Evolutionary conservation across 2,329 filamentous ascomycete genomes (phyloP).

Genomic region (Trichoderma guizhouense): DNA sequence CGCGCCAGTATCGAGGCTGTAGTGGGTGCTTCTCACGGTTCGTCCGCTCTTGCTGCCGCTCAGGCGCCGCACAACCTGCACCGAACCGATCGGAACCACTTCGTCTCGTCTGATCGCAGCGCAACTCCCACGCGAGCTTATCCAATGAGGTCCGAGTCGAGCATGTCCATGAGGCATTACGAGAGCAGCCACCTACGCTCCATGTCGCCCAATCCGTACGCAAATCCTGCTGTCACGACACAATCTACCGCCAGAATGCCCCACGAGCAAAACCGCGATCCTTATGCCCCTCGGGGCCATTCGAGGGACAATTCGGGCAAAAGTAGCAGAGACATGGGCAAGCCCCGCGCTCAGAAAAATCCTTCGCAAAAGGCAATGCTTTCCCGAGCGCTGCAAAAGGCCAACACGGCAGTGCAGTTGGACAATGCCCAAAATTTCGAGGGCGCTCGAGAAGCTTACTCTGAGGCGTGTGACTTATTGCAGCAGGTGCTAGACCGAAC

Average conservation of each 20-base stretch:
- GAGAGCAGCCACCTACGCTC: slow-evolving; percentile 16
- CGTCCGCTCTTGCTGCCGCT: slow-evolving; percentile 25
- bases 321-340: slow-evolving; percentile 32
- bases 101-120: neutral
- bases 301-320: slow-evolving; percentile 33
- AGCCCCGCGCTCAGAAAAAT: slow-evolving; percentile 36
- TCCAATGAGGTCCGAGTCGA: slow-evolving; percentile 10
- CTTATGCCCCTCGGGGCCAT: slow-evolving; percentile 30
- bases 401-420: slow-evolving; percentile 89
- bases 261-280: slow-evolving; percentile 31
- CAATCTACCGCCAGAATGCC: slow-evolving; percentile 27
- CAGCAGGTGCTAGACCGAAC: slow-evolving; percentile 85
- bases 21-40: slow-evolving; percentile 28
- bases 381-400: slow-evolving; percentile 90
- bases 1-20: slow-evolving; percentile 46
- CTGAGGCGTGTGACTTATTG: slow-evolving; percentile 83
- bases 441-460: slow-evolving; percentile 84
- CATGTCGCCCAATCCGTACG: slow-evolving; percentile 19
- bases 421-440: slow-evolving; percentile 96
- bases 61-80: slow-evolving; percentile 35
- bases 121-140: neutral
- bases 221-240: slow-evolving; percentile 16
- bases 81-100: slow-evolving; percentile 23
- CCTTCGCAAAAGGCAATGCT: slow-evolving; percentile 92
- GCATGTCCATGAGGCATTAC: slow-evolving; percentile 15